Evolutionary conservation across 116 monocot species (phyloP).

Genomic region (Zostera marina): DNA sequence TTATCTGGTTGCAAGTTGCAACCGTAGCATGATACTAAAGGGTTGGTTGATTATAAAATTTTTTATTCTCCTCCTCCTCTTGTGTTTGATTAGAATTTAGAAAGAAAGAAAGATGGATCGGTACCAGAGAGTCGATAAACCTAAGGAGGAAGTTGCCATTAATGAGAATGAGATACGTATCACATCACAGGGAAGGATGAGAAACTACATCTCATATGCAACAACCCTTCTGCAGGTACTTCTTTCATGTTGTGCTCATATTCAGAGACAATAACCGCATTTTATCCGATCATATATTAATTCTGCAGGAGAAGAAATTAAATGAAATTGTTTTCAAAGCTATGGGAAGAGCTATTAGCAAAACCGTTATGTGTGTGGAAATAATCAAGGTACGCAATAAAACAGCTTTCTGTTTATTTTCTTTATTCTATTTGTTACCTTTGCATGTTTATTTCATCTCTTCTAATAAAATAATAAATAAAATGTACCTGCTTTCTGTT

Average conservation of each 20-base stretch:
- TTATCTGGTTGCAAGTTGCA: too few relatives aligned
- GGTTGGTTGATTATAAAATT: too few relatives aligned
- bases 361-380: conserved; percentile 81
- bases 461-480: too few relatives aligned
- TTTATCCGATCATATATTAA: background rate
- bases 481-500: background rate
- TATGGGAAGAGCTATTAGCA: conserved; percentile 96
- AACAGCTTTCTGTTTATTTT: background rate
- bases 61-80: too few relatives aligned
- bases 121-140: conserved; percentile 29
- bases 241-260: background rate
- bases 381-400: conserved; percentile 46
- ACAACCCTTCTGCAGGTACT: conserved; percentile 20
- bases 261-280: too few relatives aligned
- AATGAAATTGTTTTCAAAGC: conserved; percentile 87
- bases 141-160: conserved; percentile 16
- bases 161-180: conserved; percentile 27
- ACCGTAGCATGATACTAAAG: too few relatives aligned
- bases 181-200: conserved; percentile 24
- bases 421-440: background rate
- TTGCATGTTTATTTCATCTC: too few relatives aligned
- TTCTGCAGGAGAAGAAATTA: conserved; percentile 53
- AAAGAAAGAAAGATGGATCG: conserved; percentile 17
- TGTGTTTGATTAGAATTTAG: background rate
- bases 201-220: conserved; percentile 28